phyloP scores from a whole-genome alignment of 2,329 filamentous ascomycete genomes.

The Xylariales sp. region DNA sequence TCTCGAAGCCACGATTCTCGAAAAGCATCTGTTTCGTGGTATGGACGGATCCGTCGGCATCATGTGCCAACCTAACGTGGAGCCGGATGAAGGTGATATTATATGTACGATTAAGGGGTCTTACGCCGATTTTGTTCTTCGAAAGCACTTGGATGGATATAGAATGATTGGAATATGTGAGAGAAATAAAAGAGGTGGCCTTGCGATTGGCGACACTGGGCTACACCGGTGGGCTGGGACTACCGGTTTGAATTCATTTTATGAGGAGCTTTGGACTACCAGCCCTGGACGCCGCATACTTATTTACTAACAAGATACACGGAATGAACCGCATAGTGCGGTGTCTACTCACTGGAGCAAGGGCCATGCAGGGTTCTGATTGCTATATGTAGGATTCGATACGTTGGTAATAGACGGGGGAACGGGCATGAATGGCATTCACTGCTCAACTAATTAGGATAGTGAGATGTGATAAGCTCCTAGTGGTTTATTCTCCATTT shows the following conservation, averaged over 20 bases:
- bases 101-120: conserved; percentile 32
- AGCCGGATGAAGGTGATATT: conserved; percentile 18
- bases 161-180: conserved; percentile 28
- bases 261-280: conserved; percentile 10
- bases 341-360: background rate
- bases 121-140: conserved; percentile 27
- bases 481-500: background rate
- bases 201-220: conserved; percentile 6
- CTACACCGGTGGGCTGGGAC: conserved; percentile 11
- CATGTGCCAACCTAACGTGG: conserved; percentile 18
- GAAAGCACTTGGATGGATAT: conserved; percentile 16
- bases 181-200: conserved; percentile 11
- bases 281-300: background rate
- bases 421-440: background rate
- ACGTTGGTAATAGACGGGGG: background rate
- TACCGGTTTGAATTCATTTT: conserved; percentile 3
- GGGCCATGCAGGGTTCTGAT: background rate
- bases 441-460: background rate
- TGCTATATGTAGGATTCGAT: no score
- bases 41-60: conserved; percentile 29
- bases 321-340: background rate
- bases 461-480: background rate
- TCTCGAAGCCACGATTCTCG: background rate
- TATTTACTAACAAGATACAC: conserved; percentile 1
- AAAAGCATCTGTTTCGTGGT: conserved; percentile 19